Conservation (phyloP, 257 asterid genomes). For the Nicotiana otophora region DNA sequence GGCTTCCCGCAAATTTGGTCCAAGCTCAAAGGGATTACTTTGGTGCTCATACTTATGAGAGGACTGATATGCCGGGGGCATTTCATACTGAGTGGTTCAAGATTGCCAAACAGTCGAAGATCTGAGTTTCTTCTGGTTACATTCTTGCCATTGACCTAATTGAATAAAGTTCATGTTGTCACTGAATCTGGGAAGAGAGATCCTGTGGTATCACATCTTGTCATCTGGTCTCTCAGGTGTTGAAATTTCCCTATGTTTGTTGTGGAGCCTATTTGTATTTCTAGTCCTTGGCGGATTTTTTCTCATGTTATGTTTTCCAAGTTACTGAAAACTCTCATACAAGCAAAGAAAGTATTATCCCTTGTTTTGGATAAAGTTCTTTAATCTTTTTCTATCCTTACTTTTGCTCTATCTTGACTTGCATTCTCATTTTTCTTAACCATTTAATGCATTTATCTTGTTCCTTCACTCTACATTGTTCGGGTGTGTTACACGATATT, state of each 20-base stretch:
- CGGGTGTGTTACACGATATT: background rate
- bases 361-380: background rate
- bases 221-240: background rate
- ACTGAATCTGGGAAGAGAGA: background rate
- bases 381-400: background rate
- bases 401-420: background rate
- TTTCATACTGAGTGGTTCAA: slow-evolving; percentile 97
- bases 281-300: background rate
- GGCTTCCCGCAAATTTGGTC: slow-evolving; percentile 86
- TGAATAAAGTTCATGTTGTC: background rate
- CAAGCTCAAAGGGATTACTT: slow-evolving; percentile 97
- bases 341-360: background rate
- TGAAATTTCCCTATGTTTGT: background rate
- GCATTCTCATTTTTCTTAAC: background rate
- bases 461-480: background rate
- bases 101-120: slow-evolving; percentile 53
- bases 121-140: slow-evolving; percentile 24
- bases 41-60: slow-evolving; percentile 93
- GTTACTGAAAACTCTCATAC: background rate
- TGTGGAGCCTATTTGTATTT: background rate
- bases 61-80: slow-evolving; percentile 66
- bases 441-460: background rate
- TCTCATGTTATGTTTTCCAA: background rate
- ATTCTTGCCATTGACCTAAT: background rate
- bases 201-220: background rate